Percentiles rank a stretch among this genome's conserved stretches.
Conservation (phyloP, 164 flowering plant genomes). For the Malania oleifera region DNA sequence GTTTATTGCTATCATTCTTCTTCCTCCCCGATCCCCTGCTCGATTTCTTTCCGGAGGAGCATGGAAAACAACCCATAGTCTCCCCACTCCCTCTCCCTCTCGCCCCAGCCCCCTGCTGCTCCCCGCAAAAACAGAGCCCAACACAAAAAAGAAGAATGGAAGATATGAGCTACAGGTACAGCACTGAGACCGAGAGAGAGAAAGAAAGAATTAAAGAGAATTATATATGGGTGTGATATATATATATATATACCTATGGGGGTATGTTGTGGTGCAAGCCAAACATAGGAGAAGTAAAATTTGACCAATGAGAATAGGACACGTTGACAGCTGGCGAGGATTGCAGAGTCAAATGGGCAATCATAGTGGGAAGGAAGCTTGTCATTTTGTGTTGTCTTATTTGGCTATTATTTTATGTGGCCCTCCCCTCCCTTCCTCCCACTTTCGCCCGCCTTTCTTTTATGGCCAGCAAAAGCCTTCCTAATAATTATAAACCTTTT, state of each 20-base stretch:
- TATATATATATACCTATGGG: too few species aligned
- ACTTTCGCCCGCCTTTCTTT: too few species aligned
- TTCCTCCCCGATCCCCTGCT: constrained; percentile 12
- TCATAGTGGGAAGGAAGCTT: too few species aligned
- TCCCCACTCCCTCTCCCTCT: constrained; percentile 15
- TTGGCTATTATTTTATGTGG: too few species aligned
- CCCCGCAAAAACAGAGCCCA: background rate
- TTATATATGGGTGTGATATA: background rate
- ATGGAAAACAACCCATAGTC: constrained; percentile 44
- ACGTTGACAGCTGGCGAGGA: background rate
- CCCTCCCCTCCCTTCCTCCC: too few species aligned
- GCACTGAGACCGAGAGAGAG: background rate
- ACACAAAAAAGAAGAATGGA: background rate
- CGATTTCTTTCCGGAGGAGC: constrained; percentile 26
- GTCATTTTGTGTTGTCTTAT: too few species aligned
- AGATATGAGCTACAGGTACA: background rate
- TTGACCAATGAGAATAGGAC: background rate
- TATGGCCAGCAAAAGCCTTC: too few species aligned
- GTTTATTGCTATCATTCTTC: constrained; percentile 10
- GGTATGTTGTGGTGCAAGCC: background rate
- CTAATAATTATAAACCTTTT: too few species aligned
- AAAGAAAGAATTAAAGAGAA: constrained; percentile 1
- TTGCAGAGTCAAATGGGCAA: background rate
- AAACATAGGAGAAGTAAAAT: background rate
- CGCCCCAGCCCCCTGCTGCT: constrained; percentile 8